Conservation (phyloP, 768 basidiomycete genomes). For the Filobasidium floriforme region DNA sequence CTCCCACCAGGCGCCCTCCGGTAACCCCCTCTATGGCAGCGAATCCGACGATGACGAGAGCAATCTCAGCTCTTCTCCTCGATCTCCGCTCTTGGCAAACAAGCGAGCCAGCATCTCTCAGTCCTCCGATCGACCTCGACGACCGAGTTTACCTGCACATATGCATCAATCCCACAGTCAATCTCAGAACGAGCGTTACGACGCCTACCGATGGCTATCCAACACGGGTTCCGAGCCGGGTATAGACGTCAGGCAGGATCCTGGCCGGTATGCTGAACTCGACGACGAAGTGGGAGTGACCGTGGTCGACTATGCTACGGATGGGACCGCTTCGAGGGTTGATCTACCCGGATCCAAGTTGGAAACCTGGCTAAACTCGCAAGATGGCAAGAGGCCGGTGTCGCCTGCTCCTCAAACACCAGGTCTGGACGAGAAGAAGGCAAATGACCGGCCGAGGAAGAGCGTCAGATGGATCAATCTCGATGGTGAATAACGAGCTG, state of each 20-base stretch:
- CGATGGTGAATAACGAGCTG: not conserved
- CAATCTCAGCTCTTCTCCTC: not conserved
- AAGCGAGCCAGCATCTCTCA: not conserved
- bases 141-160: not conserved
- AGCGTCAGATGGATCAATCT: conserved; percentile 41
- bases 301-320: conserved; percentile 38
- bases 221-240: conserved; percentile 43
- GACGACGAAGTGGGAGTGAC: conserved; percentile 32
- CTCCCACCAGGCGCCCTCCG: not conserved
- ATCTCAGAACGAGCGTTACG: not conserved
- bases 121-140: not conserved
- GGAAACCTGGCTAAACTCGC: conserved; percentile 35
- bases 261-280: conserved; percentile 37
- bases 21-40: not conserved
- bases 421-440: conserved; percentile 6
- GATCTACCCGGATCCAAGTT: conserved; percentile 40
- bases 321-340: conserved; percentile 30
- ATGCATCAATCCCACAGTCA: not conserved
- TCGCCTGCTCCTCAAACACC: not conserved
- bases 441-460: conserved; percentile 22
- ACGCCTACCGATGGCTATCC: conserved; percentile 33
- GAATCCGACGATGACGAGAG: not conserved
- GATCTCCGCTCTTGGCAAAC: not conserved
- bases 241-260: conserved; percentile 42
- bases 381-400: conserved; percentile 26